phyloP scores from a whole-genome alignment of 177 flowering plant species.

The Vitis hybrid region DNA sequence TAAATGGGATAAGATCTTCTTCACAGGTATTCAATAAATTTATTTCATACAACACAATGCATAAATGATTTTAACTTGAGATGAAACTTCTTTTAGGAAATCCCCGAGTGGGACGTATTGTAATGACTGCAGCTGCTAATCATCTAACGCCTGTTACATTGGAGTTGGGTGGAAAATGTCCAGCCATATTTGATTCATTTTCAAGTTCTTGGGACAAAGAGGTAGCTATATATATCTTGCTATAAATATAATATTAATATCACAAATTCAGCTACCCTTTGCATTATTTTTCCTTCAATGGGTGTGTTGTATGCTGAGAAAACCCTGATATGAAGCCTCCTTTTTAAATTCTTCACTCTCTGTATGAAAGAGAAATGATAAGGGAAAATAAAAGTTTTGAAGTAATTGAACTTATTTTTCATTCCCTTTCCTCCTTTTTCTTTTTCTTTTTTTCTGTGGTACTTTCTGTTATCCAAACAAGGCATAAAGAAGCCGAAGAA shows the following conservation, averaged over 20 bases:
- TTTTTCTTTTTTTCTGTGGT: background rate
- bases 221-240: constrained; percentile 15
- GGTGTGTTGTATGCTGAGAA: no score
- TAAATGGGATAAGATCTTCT: constrained; percentile 60
- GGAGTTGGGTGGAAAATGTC: constrained; percentile 72
- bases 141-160: constrained; percentile 52
- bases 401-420: background rate
- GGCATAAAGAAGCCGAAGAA: no score
- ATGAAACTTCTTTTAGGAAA: constrained; percentile 32
- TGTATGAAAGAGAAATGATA: background rate
- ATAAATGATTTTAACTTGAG: background rate
- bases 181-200: constrained; percentile 44
- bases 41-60: background rate
- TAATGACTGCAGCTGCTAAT: constrained; percentile 51
- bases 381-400: no score
- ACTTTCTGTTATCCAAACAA: background rate
- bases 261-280: no score
- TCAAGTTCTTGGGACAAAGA: constrained; percentile 39
- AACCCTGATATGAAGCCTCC: no score
- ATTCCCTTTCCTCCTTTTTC: background rate
- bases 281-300: no score
- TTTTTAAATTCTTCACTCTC: no score
- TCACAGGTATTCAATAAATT: constrained; percentile 35
- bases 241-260: no score
- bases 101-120: constrained; percentile 35